Evolutionary conservation across 495 filamentous ascomycete genomes (phyloP), one percentile per base, ranked within the genome.

Genomic region (Aspergillus kassunensis): DNA sequence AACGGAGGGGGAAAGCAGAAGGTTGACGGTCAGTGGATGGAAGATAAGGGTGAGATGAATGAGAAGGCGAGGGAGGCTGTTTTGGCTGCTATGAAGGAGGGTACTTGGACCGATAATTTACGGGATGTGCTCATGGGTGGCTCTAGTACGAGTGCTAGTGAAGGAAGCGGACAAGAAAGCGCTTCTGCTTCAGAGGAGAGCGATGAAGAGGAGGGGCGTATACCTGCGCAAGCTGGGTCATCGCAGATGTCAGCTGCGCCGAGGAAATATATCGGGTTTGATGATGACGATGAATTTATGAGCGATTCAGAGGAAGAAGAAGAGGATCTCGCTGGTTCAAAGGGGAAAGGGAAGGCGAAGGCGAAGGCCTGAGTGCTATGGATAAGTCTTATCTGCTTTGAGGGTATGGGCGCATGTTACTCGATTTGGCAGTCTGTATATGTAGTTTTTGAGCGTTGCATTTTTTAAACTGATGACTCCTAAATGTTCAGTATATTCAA

Each of bases 251-350:
- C 64, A 18, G 51, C 44, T 27, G 61, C 65, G 19, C 68, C 71
- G 3, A 64, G 73, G 54, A 82, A 72, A 9, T 93, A 88, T 62
- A 82, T 88, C 54, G 90, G 90, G 3, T 96, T 93, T 60, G 91
- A 96, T 63, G 90, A 93, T 36, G 91, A 96, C 49, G 87, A 91
- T 54, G 91, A 93, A 57, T 92, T 89, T 50, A 89, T 91, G 85
- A 92, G 83, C 33, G 84, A 88, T 41, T 85, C 85, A 0, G 85
- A 88, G 19, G 83, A 84, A 41, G 78, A 46, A 15, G 44, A 39
- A 19, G 45, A 49, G 8, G 23, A n/a, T 19, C 29, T 6, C 9
- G 62, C 69, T 42, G 62, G 68, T 45, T 20, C 49, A 9, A 60
- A 69, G 11, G 60, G 53, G 25, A 73, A 76, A 57, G 74, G 71